Evolutionary conservation across 352 stramenopile genomes (phyloP), one percentile per base, ranked within the genome.

Genomic region (Achlya hypogyna): DNA sequence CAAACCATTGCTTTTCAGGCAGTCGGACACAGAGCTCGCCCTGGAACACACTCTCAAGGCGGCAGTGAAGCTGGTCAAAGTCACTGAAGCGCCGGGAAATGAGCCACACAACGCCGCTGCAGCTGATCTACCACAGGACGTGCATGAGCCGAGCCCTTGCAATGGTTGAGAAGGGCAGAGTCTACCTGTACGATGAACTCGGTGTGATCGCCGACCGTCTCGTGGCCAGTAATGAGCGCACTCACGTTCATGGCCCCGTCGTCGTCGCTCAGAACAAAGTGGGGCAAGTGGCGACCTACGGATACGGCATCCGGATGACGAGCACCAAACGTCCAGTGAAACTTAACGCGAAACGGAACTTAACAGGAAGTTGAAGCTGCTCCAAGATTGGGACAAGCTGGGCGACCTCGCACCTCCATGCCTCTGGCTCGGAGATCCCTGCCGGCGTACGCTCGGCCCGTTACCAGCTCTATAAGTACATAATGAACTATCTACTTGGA

Each of bases 1-100:
- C 84, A 72, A 93, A 93, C 84, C 84, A 93, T 75, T 93, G 84
- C 73, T 93, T 93, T 63, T 93, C 84, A 0, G 84, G 84, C 69
- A 93, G 67, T 38, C 74, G 69, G 9, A 65, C 78, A 27, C 89
- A 79, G 31, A 93, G 84, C 59, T 88, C 78, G 65, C 87, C 79
- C 16, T 81, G 82, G 53, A 91, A 91, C 56, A 72, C 74, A 54
- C 81, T 81, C 65, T 81, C 66, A n/a, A 93, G 77, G 16, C 79
- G 79, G 72, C 78, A 78, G 59, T 93, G 84, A 22, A 93, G 81
- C 73, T 93, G 84, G 59, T 93, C 84, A 73, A 93, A 93, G 77
- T 93, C 84, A 64, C 84, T 93, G 65, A 91, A 93, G 52, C 84
- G 84, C 31, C 84, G 78, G 22, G 81, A 91, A 51, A 93, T 89